phyloP scores from a whole-genome alignment of 306 rosid species.

The Fragaria nilgerrensis region DNA sequence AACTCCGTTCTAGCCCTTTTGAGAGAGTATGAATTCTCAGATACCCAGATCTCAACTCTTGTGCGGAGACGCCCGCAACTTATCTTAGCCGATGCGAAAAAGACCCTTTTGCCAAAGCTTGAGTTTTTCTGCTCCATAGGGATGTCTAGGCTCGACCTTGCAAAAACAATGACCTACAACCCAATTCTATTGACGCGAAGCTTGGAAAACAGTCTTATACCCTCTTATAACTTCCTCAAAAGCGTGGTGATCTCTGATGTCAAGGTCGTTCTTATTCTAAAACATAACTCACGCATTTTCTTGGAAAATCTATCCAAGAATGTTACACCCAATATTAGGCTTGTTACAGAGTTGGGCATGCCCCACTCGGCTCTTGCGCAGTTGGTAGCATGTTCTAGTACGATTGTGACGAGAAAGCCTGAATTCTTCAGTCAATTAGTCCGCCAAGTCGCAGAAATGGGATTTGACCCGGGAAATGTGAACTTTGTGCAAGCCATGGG shows the following conservation, averaged over 20 bases:
- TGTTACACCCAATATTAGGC: constrained; percentile 21
- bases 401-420: not conserved
- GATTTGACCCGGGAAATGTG: not conserved
- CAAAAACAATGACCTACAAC: not conserved
- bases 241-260: constrained; percentile 1
- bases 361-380: not conserved
- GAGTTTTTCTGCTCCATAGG: constrained; percentile 37
- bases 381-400: not conserved
- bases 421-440: constrained; percentile 12
- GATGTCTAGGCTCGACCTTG: constrained; percentile 21
- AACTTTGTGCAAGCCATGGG: not conserved
- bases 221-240: constrained; percentile 25
- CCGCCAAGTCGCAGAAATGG: constrained; percentile 15
- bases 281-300: not conserved
- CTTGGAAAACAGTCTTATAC: constrained; percentile 26
- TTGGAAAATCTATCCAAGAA: not conserved
- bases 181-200: constrained; percentile 7
- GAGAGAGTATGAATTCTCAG: constrained; percentile 22
- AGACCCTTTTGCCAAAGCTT: constrained; percentile 33
- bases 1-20: constrained; percentile 27
- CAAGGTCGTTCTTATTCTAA: constrained; percentile 1
- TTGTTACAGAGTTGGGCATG: constrained; percentile 16
- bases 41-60: constrained; percentile 23
- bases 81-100: constrained; percentile 19
- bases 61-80: constrained; percentile 12